Conservation (phyloP, 1,139 yeast genomes). For the Geotrichum klebahnii region DNA sequence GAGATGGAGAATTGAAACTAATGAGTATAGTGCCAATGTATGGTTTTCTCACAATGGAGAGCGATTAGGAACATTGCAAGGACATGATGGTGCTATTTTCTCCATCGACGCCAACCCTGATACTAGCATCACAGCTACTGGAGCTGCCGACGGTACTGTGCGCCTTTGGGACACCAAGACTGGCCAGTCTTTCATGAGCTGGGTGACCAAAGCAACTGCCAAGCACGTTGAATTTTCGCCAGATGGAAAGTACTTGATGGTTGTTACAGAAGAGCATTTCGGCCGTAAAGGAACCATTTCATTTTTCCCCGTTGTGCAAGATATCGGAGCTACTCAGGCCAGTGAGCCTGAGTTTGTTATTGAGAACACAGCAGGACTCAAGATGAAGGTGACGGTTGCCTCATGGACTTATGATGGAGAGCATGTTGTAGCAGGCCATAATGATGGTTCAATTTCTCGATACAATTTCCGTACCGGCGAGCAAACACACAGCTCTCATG, state of each 20-base stretch:
- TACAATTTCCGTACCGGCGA: conserved; percentile 76
- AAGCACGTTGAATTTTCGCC: conserved; percentile 87
- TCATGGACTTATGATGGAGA: conserved; percentile 79
- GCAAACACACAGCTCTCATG: conserved; percentile 52
- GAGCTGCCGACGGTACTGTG: conserved; percentile 84
- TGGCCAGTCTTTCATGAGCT: conserved; percentile 72
- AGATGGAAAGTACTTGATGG: conserved; percentile 62
- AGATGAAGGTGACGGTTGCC: conserved; percentile 73
- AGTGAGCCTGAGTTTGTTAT: conserved; percentile 59
- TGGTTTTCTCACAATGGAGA: conserved; percentile 97
- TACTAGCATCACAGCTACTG: conserved; percentile 67
- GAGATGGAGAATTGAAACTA: not conserved
- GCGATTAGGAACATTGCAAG: conserved; percentile 86
- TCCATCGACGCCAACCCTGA: conserved; percentile 76
- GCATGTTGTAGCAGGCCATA: conserved; percentile 80
- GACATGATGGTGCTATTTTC: conserved; percentile 94
- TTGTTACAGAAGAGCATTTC: conserved; percentile 90
- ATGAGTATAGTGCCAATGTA: conserved; percentile 41
- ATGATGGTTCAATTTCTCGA: conserved; percentile 78
- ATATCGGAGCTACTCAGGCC: conserved; percentile 40
- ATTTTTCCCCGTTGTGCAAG: conserved; percentile 57
- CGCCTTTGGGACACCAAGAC: conserved; percentile 80
- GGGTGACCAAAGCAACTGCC: conserved; percentile 79
- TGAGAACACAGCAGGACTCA: conserved; percentile 46
- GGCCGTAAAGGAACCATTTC: conserved; percentile 77